A percentile compares a stretch with the other conserved stretches of the same genome.
Conservation (phyloP, 176 grass and related monocot species). For the maize (Zea mays) region Zm-B73-REFERENCE-NAM-5.0 NC_050105.1:126767001-126767500, state of each 20-base stretch:
- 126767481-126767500: constrained; percentile 73
- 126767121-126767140: constrained; percentile 1
- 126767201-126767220: neutral
- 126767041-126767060: neutral
- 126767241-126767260: neutral
- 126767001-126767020: neutral
- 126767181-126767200: neutral
- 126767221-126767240: neutral
- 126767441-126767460: constrained; percentile 53
- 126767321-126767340: neutral
- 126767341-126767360: constrained; percentile 2
- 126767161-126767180: neutral
- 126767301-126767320: neutral
- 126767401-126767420: constrained; percentile 55
- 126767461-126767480: constrained; percentile 87
- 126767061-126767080: neutral
- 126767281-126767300: neutral
- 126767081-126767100: neutral
- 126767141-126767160: neutral
- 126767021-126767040: constrained; percentile 3
- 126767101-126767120: constrained; percentile 1
- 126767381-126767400: constrained; percentile 43
- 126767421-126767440: constrained; percentile 47
- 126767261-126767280: neutral
- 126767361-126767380: constrained; percentile 44